Percentiles rank a stretch among this genome's conserved stretches.
These are phyloP conservation scores for Penicillium paxilli DNA, from an alignment of 495 filamentous ascomycete genomes.

Conservation along the genomic window DNA sequence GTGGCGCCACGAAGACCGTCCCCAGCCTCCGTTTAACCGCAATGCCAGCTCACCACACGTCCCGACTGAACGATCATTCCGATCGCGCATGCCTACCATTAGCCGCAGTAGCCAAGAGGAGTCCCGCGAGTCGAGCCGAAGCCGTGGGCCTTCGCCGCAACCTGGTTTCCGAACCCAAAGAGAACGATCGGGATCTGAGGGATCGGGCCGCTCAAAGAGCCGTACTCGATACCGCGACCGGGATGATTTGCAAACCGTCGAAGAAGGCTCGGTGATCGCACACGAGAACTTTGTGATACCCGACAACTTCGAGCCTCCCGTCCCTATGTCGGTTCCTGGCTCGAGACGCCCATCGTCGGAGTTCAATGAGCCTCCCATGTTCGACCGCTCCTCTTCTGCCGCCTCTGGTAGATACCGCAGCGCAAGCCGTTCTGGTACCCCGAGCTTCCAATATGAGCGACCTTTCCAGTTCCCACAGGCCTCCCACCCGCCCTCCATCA, in stretches of 20 bases:
- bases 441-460: slow-evolving; percentile 44
- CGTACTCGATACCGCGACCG: slow-evolving; percentile 48
- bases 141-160: slow-evolving; percentile 39
- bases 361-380: slow-evolving; percentile 24
- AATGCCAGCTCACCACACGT: slow-evolving; percentile 39
- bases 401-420: slow-evolving; percentile 47
- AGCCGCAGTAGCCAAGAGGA: slow-evolving; percentile 40
- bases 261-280: slow-evolving; percentile 31
- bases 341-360: slow-evolving; percentile 47
- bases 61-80: slow-evolving; percentile 30
- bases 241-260: slow-evolving; percentile 45
- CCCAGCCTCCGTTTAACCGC: slow-evolving; percentile 15
- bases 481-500: slow-evolving; percentile 36
- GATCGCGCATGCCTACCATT: slow-evolving; percentile 34
- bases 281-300: slow-evolving; percentile 26
- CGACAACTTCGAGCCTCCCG: slow-evolving; percentile 28
- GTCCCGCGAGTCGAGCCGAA: slow-evolving; percentile 42
- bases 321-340: slow-evolving; percentile 26
- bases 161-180: slow-evolving; percentile 41
- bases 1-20: slow-evolving; percentile 46
- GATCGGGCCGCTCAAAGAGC: slow-evolving; percentile 55
- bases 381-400: slow-evolving; percentile 43
- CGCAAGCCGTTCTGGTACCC: slow-evolving; percentile 46
- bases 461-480: slow-evolving; percentile 33
- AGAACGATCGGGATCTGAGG: slow-evolving; percentile 64